Conservation (phyloP, 2,329 filamentous ascomycete species). For the Monilinia fructicola region DNA sequence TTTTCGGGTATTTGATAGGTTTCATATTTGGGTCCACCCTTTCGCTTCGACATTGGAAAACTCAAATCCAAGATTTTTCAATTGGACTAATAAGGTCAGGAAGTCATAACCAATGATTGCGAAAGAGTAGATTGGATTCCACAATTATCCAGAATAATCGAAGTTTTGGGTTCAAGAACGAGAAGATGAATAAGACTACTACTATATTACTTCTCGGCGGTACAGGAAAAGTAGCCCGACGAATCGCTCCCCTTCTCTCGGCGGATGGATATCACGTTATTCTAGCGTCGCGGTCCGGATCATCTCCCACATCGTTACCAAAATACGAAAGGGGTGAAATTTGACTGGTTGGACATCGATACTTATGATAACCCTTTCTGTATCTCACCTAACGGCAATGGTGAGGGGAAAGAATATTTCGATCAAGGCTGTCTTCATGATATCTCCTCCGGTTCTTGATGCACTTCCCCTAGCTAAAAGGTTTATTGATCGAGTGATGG, state of each 20-base stretch:
- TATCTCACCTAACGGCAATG: background rate
- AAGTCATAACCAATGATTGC: background rate
- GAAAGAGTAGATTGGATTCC: background rate
- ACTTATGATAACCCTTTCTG: constrained; percentile 46
- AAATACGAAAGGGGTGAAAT: constrained; percentile 39
- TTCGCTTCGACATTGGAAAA: background rate
- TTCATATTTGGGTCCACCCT: background rate
- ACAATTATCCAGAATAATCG: too few species aligned
- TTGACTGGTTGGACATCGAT: constrained; percentile 48
- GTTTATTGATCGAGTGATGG: constrained; percentile 47
- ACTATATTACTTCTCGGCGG: constrained; percentile 43
- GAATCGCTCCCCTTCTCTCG: constrained; percentile 43
- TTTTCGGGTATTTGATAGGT: background rate
- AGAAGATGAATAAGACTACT: background rate
- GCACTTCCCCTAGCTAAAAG: constrained; percentile 41
- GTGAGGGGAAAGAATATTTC: background rate
- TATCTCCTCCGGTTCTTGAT: constrained; percentile 43
- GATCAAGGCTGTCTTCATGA: constrained; percentile 46
- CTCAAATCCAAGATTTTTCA: background rate
- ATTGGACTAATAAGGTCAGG: background rate
- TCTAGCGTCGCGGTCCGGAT: constrained; percentile 44
- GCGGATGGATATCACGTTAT: constrained; percentile 39
- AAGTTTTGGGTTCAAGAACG: background rate
- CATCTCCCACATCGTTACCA: constrained; percentile 26
- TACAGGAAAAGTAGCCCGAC: constrained; percentile 47